Base-by-base conservation (phyloP, 208 protist species). In the Wallacemonas sp. region DNA sequence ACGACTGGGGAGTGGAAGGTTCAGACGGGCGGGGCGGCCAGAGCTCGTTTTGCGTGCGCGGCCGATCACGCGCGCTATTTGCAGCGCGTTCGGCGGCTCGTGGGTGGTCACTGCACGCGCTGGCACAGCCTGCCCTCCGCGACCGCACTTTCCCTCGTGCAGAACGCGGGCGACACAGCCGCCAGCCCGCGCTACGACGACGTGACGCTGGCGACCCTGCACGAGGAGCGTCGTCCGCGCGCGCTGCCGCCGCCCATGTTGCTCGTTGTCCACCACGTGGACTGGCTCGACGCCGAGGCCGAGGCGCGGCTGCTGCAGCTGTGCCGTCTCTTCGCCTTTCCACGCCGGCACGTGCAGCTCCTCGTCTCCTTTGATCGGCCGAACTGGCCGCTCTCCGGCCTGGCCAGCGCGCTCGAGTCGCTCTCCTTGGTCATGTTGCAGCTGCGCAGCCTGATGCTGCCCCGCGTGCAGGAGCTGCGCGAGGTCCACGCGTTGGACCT, bases 281-380 rank as follows among this genome's bases (percentile, higher is more conserved):
- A 94, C 65, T 59, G 80, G 44, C 67, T 94, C 5, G 74, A 89
- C 28, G 54, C 72, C 1, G 71, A 74, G 16, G 61, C 72, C 20
- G 33, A 71, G 5, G 28, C 69, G 23, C 61, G 75, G 52, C 50
- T 94, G n/a, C 61, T 82, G 59, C 48, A 57, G 25, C 77, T 94
- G 18, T 81, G 74, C 31, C 66, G 69, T 1, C 74, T 65, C 11
- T 72, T 80, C 57, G 65, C 71, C n/a, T 72, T 86, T 41, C 77
- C 78, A 14, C 45, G 57, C 7, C 64, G 67, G 14, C 69, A 72
- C 31, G 59, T 88, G 55, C 76, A 72, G 54, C 69, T 88, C 3
- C 70, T 88, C 0, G 57, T 79, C 22, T 89, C 84, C 14, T 91
- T 88, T 41, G 88, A 94, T 45, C 54, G 85, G 44, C 85, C 88